Conservation (phyloP, 106 monocot genomes). For the Dendrobium officinale region DNA sequence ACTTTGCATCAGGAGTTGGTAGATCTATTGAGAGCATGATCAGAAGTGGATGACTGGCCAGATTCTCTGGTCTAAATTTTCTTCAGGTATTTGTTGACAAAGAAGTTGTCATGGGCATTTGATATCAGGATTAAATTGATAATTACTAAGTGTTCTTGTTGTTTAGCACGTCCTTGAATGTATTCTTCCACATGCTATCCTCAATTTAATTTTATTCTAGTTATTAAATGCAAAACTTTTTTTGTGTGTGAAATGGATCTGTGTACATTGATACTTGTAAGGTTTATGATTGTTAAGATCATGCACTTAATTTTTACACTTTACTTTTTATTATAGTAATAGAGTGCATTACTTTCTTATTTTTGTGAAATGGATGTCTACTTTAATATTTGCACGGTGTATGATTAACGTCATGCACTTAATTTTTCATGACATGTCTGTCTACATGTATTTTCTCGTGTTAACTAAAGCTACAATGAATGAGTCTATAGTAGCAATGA, state of each 20-base stretch:
- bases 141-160: neutral
- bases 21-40: conserved; percentile 66
- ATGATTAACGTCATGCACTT: no score
- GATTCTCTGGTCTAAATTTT: conserved; percentile 50
- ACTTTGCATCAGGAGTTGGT: conserved; percentile 32
- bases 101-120: neutral
- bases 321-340: no score
- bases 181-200: no score
- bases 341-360: no score
- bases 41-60: conserved; percentile 50
- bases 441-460: neutral
- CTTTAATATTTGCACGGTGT: no score
- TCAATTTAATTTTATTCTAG: neutral
- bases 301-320: neutral
- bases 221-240: neutral
- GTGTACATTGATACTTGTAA: neutral
- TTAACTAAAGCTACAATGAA: neutral
- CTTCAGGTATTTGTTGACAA: conserved; percentile 55
- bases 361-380: no score
- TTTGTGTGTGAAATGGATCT: neutral
- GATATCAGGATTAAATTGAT: neutral
- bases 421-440: no score
- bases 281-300: neutral
- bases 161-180: neutral
- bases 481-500: neutral